phyloP scores from a whole-genome alignment of 441 rosid genomes.

The Aleurites moluccanus region DNA sequence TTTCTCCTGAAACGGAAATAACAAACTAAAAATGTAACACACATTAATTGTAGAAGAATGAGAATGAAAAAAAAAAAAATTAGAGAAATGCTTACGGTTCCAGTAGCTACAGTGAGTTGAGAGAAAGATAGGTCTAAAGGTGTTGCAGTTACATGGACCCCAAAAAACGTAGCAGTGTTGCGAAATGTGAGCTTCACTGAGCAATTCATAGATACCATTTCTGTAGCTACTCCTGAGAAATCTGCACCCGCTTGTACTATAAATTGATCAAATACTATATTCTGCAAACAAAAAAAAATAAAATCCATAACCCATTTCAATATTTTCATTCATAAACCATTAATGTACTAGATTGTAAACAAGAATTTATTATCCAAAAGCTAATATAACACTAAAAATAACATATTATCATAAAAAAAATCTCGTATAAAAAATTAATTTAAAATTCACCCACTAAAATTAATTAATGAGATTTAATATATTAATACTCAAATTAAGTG shows the following conservation, averaged over 20 bases:
- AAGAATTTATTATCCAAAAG: too few relatives aligned
- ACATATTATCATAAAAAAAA: too few relatives aligned
- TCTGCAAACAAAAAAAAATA: slow-evolving; percentile 45
- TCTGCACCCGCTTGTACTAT: slow-evolving; percentile 87
- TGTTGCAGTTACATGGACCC: slow-evolving; percentile 75
- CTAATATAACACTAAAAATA: too few relatives aligned
- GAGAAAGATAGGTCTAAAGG: slow-evolving; percentile 68
- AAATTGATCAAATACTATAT: slow-evolving; percentile 63
- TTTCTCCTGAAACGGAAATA: not conserved
- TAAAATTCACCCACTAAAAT: too few relatives aligned
- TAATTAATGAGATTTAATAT: too few relatives aligned
- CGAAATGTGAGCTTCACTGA: slow-evolving; percentile 63
- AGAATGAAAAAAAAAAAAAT: too few relatives aligned
- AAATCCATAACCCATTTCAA: too few relatives aligned
- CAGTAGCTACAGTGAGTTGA: slow-evolving; percentile 70
- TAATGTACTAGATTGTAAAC: not conserved
- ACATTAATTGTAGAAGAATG: not conserved
- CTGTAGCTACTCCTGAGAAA: slow-evolving; percentile 80
- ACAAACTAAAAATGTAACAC: not conserved
- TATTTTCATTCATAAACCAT: not conserved
- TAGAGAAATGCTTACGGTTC: slow-evolving; percentile 52
- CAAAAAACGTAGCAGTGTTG: slow-evolving; percentile 83
- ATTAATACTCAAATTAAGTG: too few relatives aligned
- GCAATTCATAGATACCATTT: slow-evolving; percentile 75
- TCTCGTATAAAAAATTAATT: too few relatives aligned